Percentiles rank a stretch among this genome's conserved stretches.
Conservation (phyloP, 257 asterid genomes). For the Thymus mandschuricus region DNA sequence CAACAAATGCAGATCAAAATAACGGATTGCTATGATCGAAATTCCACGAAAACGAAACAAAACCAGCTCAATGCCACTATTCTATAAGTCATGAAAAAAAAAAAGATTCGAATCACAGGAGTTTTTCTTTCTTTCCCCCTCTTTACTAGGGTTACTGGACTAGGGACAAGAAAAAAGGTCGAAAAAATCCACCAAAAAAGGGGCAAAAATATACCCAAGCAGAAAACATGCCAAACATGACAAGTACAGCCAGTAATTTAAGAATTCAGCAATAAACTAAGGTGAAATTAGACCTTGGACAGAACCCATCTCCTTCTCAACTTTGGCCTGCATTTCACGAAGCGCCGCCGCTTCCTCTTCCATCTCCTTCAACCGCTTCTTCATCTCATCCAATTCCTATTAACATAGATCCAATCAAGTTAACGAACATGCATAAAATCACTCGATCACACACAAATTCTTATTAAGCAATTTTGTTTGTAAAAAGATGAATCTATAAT, state of each 20-base stretch:
- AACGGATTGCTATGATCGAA: background rate
- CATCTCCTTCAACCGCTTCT: slow-evolving; percentile 69
- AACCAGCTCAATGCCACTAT: background rate
- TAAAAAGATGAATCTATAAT: background rate
- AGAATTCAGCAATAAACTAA: slow-evolving; percentile 13
- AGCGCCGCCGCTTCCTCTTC: slow-evolving; percentile 75
- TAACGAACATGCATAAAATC: slow-evolving; percentile 3
- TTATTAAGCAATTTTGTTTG: background rate
- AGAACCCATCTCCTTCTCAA: slow-evolving; percentile 73
- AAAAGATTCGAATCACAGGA: background rate
- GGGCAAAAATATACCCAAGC: background rate
- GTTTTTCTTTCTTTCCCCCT: background rate
- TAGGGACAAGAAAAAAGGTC: background rate
- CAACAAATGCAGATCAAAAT: background rate
- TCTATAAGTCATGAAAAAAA: background rate
- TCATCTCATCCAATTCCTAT: slow-evolving; percentile 77
- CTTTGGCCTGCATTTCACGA: slow-evolving; percentile 70
- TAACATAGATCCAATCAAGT: slow-evolving; percentile 29
- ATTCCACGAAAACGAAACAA: too few species aligned
- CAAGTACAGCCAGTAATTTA: background rate
- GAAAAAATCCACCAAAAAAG: slow-evolving; percentile 14
- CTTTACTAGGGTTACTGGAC: background rate
- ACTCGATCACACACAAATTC: slow-evolving; percentile 1
- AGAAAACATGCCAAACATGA: background rate
- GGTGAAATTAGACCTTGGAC: slow-evolving; percentile 47